Percentiles rank a stretch among this genome's conserved stretches.
These are phyloP conservation scores for Starmerella apicola DNA, from an alignment of 805 yeast species.

Conservation along the genomic window DNA sequence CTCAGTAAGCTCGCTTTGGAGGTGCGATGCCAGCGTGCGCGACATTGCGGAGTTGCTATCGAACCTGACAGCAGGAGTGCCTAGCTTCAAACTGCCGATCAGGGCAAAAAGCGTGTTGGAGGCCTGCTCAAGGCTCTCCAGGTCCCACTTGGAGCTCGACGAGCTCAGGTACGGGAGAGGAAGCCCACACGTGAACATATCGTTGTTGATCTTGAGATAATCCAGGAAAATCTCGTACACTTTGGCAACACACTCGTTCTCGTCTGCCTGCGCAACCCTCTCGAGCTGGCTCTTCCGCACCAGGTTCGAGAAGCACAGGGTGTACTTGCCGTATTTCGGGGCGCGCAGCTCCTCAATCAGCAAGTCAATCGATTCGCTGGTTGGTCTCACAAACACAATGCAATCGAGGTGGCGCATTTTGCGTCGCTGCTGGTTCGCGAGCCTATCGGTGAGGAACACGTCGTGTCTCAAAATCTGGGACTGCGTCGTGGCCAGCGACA, in stretches of 20 bases:
- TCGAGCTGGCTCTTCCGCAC: slow-evolving; percentile 70
- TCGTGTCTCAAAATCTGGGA: slow-evolving; percentile 70
- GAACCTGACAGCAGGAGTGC: slow-evolving; percentile 66
- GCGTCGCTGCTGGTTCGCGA: slow-evolving; percentile 47
- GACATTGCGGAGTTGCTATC: slow-evolving; percentile 59
- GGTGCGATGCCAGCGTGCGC: slow-evolving; percentile 50
- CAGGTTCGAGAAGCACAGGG: slow-evolving; percentile 64
- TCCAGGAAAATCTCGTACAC: slow-evolving; percentile 82
- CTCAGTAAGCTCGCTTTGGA: slow-evolving; percentile 44
- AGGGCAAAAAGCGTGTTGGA: slow-evolving; percentile 40
- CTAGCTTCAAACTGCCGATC: slow-evolving; percentile 51
- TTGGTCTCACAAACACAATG: slow-evolving; percentile 65
- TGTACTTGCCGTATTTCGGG: slow-evolving; percentile 73
- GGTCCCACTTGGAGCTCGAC: slow-evolving; percentile 35
- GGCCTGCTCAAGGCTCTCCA: slow-evolving; percentile 33
- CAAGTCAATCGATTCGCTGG: slow-evolving; percentile 45
- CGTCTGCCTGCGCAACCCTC: slow-evolving; percentile 80
- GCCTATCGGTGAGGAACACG: slow-evolving; percentile 61
- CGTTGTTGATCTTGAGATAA: slow-evolving; percentile 58
- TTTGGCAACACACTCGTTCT: slow-evolving; percentile 59
- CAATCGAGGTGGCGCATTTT: slow-evolving; percentile 71
- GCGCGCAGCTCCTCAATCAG: slow-evolving; percentile 54
- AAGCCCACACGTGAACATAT: slow-evolving; percentile 40
- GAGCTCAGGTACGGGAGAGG: slow-evolving; percentile 19
- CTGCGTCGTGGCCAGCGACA: slow-evolving; percentile 85